phyloP scores from a whole-genome alignment of 2,329 filamentous ascomycete species.

The Alternaria triticina region DNA sequence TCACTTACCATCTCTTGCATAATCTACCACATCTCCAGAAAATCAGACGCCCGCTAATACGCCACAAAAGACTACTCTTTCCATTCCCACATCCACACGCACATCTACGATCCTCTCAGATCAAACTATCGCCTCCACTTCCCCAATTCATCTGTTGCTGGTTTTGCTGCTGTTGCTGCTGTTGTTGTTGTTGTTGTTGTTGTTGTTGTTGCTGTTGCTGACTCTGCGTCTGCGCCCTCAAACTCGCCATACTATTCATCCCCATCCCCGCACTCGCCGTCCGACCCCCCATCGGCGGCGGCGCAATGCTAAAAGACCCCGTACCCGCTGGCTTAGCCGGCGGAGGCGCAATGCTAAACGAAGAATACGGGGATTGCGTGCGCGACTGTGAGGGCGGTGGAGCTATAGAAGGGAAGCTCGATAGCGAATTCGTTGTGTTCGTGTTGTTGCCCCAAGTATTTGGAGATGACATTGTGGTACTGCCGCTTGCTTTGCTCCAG shows the following conservation, averaged over 20 bases:
- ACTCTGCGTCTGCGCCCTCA: slow-evolving; percentile 33
- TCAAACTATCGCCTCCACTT: slow-evolving; percentile 36
- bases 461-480: slow-evolving; percentile 16
- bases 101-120: slow-evolving; percentile 17
- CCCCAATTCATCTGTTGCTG: slow-evolving; percentile 30
- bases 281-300: slow-evolving; percentile 27
- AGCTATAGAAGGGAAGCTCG: slow-evolving; percentile 62
- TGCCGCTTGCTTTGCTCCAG: slow-evolving; percentile 38
- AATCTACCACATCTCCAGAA: background rate
- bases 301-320: slow-evolving; percentile 36
- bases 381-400: slow-evolving; percentile 42
- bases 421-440: slow-evolving; percentile 23
- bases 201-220: slow-evolving; percentile 19
- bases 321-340: slow-evolving; percentile 25
- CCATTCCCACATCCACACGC: background rate
- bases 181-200: slow-evolving; percentile 24
- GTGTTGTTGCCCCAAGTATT: slow-evolving; percentile 33
- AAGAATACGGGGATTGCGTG: slow-evolving; percentile 38
- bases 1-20: background rate
- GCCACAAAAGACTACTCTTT: background rate
- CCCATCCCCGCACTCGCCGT: slow-evolving; percentile 29
- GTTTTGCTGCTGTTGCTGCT: slow-evolving; percentile 14
- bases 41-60: background rate
- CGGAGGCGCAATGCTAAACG: slow-evolving; percentile 50
- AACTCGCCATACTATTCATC: slow-evolving; percentile 27